Percentiles rank a stretch among this genome's conserved stretches.
Conservation (phyloP, 2,329 filamentous ascomycete genomes). For the Remersonia thermophila region DNA sequence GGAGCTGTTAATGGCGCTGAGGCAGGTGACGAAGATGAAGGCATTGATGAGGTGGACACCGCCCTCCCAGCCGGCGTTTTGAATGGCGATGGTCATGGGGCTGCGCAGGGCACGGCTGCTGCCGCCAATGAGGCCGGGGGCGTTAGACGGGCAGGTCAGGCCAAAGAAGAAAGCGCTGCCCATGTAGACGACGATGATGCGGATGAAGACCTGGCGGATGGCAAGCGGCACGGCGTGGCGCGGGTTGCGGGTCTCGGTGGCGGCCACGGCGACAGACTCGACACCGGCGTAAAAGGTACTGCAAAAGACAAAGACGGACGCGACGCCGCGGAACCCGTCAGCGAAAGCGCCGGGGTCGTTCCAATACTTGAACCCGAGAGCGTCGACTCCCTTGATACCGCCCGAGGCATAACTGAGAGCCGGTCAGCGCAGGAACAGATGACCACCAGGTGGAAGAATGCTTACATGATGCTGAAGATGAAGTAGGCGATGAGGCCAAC, state of each 20-base stretch:
- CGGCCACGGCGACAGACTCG: constrained; percentile 49
- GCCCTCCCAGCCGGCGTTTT: constrained; percentile 60
- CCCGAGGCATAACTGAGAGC: constrained; percentile 46
- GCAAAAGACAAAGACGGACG: constrained; percentile 56
- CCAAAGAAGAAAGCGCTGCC: constrained; percentile 64
- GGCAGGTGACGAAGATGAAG: constrained; percentile 61
- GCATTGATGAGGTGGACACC: constrained; percentile 69
- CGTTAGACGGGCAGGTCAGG: constrained; percentile 59
- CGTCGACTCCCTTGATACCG: constrained; percentile 48
- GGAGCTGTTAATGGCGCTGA: constrained; percentile 60
- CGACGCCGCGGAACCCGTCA: constrained; percentile 54
- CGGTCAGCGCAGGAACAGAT: not conserved
- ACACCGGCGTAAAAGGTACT: constrained; percentile 61
- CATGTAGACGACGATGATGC: constrained; percentile 53
- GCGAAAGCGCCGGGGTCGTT: constrained; percentile 56
- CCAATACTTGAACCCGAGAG: constrained; percentile 62
- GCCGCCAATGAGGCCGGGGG: constrained; percentile 48
- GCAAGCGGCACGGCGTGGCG: constrained; percentile 42
- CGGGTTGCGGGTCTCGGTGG: constrained; percentile 48
- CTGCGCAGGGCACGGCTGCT: constrained; percentile 53
- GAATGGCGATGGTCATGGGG: constrained; percentile 62
- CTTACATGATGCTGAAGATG: constrained; percentile 55
- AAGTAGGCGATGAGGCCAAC: constrained; percentile 59
- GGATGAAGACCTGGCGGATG: constrained; percentile 49
- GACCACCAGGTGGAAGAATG: not conserved